Conservation (phyloP, 306 rosid species). For the Benincasa hispida region DNA sequence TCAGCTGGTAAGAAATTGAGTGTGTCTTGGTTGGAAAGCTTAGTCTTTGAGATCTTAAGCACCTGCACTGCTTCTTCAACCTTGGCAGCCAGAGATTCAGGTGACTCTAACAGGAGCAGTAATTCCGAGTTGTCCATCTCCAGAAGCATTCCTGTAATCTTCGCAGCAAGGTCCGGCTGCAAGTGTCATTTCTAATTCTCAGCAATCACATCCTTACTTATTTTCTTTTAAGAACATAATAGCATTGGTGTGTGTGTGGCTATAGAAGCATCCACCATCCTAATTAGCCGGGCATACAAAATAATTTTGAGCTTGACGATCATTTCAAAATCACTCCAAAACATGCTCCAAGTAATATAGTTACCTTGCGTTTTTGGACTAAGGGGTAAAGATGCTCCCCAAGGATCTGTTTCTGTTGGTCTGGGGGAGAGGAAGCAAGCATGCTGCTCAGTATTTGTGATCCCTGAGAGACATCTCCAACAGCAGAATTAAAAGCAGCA, state of each 20-base stretch:
- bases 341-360: neutral
- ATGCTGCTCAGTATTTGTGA: slow-evolving; percentile 55
- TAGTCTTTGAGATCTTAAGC: slow-evolving; percentile 48
- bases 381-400: slow-evolving; percentile 64
- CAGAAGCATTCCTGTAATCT: slow-evolving; percentile 90
- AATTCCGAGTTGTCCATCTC: slow-evolving; percentile 85
- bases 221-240: neutral
- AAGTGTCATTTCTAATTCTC: neutral
- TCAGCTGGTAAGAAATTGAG: slow-evolving; percentile 52
- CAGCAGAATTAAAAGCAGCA: slow-evolving; percentile 26
- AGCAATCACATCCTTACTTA: neutral
- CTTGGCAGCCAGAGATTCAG: slow-evolving; percentile 58
- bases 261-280: neutral
- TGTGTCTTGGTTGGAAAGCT: slow-evolving; percentile 50
- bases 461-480: slow-evolving; percentile 33
- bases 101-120: slow-evolving; percentile 69
- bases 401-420: slow-evolving; percentile 70
- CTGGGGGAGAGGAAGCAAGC: slow-evolving; percentile 65
- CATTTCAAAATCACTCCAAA: neutral
- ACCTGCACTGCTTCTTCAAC: slow-evolving; percentile 77
- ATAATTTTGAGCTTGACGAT: neutral
- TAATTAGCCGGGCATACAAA: neutral
- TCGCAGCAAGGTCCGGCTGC: slow-evolving; percentile 69
- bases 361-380: slow-evolving; percentile 51
- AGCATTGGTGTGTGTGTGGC: neutral